Percentiles rank a stretch among this genome's conserved stretches.
phyloP scores from a whole-genome alignment of 345 rosid genomes.

The Eucalyptus microcorys region DNA sequence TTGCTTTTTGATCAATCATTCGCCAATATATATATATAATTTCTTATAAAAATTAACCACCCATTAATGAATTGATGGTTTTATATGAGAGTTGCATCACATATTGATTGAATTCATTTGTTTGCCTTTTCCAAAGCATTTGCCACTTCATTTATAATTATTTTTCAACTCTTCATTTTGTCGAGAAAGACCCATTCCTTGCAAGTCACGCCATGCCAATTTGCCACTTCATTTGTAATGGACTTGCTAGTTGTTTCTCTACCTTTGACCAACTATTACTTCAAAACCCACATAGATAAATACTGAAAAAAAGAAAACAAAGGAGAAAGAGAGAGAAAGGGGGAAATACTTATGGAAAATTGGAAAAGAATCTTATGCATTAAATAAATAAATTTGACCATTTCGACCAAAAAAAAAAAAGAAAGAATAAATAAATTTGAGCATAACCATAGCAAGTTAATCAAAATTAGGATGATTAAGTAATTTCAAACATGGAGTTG shows the following conservation, averaged over 20 bases:
- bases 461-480: background rate
- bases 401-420: too few relatives aligned
- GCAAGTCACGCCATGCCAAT: background rate
- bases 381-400: background rate
- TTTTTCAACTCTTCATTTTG: background rate
- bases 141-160: background rate
- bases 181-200: background rate
- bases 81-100: fast-evolving
- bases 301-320: background rate
- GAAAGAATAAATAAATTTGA: background rate
- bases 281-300: background rate
- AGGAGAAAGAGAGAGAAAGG: background rate
- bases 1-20: fast-evolving
- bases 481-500: background rate
- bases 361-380: background rate
- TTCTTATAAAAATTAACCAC: background rate
- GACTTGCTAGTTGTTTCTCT: background rate
- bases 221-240: background rate
- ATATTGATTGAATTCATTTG: background rate
- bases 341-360: background rate
- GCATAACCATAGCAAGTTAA: background rate
- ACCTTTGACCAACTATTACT: background rate
- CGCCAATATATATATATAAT: fast-evolving
- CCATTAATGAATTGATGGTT: background rate
- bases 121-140: background rate